A percentile compares a stretch with the other conserved stretches of the same genome.
Evolutionary conservation across 2,329 filamentous ascomycete genomes (phyloP).

Genomic region (Esteya vermicola): DNA sequence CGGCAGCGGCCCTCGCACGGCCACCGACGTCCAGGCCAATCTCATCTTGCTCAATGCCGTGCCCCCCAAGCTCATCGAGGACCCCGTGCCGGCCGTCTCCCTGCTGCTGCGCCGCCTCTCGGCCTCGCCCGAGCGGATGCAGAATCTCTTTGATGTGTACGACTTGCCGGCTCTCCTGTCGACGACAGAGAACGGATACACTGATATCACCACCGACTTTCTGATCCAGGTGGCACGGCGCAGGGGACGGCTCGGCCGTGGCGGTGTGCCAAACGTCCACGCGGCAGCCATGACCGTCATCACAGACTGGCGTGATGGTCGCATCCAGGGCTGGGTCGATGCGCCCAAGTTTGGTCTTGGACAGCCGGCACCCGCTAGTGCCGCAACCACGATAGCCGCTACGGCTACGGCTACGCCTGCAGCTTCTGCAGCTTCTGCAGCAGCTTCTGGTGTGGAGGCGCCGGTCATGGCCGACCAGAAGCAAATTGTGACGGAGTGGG

Average conservation of each 20-base stretch:
- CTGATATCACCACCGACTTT: constrained; percentile 78
- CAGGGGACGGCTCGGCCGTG: constrained; percentile 73
- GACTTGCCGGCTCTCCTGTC: constrained; percentile 66
- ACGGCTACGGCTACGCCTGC: constrained; percentile 15
- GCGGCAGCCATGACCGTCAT: constrained; percentile 86
- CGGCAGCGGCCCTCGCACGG: constrained; percentile 37
- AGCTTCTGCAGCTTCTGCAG: constrained; percentile 16
- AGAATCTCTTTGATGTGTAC: constrained; percentile 73
- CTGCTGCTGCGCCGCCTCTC: constrained; percentile 74
- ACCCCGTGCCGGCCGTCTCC: constrained; percentile 75
- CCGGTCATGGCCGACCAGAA: constrained; percentile 52
- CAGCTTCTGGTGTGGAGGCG: constrained; percentile 18
- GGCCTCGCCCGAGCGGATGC: constrained; percentile 55
- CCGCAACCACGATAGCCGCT: not conserved
- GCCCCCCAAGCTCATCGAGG: constrained; percentile 85
- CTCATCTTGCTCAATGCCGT: constrained; percentile 82
- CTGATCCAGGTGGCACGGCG: constrained; percentile 90
- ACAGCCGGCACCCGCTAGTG: constrained; percentile 16
- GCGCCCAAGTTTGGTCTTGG: constrained; percentile 53
- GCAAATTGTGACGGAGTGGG: constrained; percentile 83
- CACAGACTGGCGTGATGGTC: constrained; percentile 90
- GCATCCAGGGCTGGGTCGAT: constrained; percentile 85
- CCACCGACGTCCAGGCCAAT: constrained; percentile 63
- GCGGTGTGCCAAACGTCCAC: constrained; percentile 77
- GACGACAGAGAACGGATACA: constrained; percentile 41